phyloP scores from a whole-genome alignment of 495 filamentous ascomycete species.

The Apiosordaria backusii region DNA sequence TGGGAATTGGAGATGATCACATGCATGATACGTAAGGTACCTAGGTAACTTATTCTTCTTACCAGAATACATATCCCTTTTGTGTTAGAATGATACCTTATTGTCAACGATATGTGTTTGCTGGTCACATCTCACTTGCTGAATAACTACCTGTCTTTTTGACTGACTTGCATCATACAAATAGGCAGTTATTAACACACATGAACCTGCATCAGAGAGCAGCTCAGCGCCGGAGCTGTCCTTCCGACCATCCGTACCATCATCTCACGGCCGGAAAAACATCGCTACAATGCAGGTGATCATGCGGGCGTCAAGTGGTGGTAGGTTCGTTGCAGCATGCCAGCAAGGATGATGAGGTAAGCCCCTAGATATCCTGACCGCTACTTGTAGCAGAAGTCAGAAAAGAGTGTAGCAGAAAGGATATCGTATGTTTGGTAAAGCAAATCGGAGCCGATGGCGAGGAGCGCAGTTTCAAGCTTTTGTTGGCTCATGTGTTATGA shows the following conservation, averaged over 20 bases:
- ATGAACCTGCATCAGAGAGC: not conserved
- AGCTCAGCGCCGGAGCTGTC: not conserved
- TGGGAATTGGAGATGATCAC: too few relatives aligned
- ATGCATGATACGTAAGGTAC: not conserved
- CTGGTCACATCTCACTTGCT: too few relatives aligned
- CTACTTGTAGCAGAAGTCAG: not conserved
- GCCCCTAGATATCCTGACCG: not conserved
- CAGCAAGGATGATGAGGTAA: not conserved
- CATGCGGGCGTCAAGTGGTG: not conserved
- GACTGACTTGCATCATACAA: not conserved
- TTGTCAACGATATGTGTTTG: too few relatives aligned
- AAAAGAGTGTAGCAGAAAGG: not conserved
- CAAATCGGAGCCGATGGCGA: not conserved
- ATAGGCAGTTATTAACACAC: not conserved
- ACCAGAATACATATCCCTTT: not conserved
- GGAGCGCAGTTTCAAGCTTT: not conserved
- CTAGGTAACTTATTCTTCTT: not conserved
- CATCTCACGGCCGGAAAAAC: not conserved
- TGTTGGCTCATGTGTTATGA: not conserved
- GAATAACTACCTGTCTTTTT: too few relatives aligned
- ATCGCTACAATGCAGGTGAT: not conserved
- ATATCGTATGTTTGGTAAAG: not conserved
- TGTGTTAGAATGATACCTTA: too few relatives aligned
- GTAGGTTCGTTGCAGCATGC: not conserved
- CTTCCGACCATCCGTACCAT: not conserved